These are phyloP conservation scores for Polyporus tsugae DNA, from an alignment of 1,284 basidiomycete genomes.

Conservation along the genomic window DNA sequence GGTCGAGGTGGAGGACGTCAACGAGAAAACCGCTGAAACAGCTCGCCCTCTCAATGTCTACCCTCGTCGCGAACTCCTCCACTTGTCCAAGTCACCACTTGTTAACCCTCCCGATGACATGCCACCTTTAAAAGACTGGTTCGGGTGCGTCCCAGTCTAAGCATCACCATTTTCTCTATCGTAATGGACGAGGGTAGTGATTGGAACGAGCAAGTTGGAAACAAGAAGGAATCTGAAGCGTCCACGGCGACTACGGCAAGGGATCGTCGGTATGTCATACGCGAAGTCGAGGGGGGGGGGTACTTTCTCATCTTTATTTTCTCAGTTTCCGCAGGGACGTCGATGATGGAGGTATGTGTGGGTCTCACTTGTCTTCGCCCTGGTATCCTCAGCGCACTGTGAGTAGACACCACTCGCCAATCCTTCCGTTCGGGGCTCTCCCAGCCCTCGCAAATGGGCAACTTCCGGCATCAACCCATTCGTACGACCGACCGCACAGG, in stretches of 20 bases:
- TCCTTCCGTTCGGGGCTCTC: constrained; percentile 76
- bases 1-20: constrained; percentile 39
- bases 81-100: constrained; percentile 78
- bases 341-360: constrained; percentile 70
- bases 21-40: constrained; percentile 40
- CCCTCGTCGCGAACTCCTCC: constrained; percentile 70
- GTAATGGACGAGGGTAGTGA: constrained; percentile 44
- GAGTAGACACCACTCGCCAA: constrained; percentile 65
- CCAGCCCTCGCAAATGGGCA: constrained; percentile 89
- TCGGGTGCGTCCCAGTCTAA: constrained; percentile 66
- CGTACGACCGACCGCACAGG: constrained; percentile 72
- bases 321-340: constrained; percentile 75
- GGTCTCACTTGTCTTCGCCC: neutral
- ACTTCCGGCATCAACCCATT: constrained; percentile 85
- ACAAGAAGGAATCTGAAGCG: constrained; percentile 73
- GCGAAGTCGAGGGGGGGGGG: neutral
- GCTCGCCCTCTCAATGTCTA: constrained; percentile 65
- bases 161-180: constrained; percentile 26
- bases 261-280: constrained; percentile 64
- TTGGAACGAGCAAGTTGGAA: constrained; percentile 64
- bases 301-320: constrained; percentile 13
- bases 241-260: constrained; percentile 57
- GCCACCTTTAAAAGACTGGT: constrained; percentile 87
- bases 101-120: constrained; percentile 76
- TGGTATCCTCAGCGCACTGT: constrained; percentile 16